Base-by-base conservation (phyloP, 2,329 filamentous ascomycete species). In the Ophiostoma novo-ulmi region DNA sequence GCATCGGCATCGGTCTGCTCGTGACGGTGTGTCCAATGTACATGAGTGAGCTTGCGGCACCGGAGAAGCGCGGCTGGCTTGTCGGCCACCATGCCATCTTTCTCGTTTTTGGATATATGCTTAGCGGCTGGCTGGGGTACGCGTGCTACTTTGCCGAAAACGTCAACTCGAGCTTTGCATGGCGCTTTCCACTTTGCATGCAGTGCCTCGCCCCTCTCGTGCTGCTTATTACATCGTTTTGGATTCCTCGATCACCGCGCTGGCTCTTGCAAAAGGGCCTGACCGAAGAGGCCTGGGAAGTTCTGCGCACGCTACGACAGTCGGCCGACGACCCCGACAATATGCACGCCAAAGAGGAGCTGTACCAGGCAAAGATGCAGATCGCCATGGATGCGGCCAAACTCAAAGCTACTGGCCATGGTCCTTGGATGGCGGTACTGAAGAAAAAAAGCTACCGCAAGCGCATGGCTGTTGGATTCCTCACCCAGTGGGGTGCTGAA, bases 401-500 rank as follows among this genome's bases (percentile, higher is more conserved):
- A 73, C 77, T 84, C 35, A 76, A 79, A 38, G 75, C 75, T 0
- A 78, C 80, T 8, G 80, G 80, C 0, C 76, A 78, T n/a, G 80
- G 75, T 0, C 79, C 80, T 0, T 84, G 82, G 81, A 80, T 75
- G 52, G 82, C 82, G 0, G 78, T 83, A 0, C n/a, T 82, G 31
- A 80, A 79, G 58, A 74, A 84, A 82, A 80, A 79, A 71, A 82
- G 81, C 10, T 84, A 84, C 72, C 78, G 83, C 22, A 85, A 83
- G 77, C 78, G 84, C 0, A 83, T 85, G 82, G 78, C 80, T 1
- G 83, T 85, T 61, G 83, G 82, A 0, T 85, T 85, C 72, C 76
- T 85, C 48, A 85, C 82, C 0, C 83, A 85, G 73, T 85, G 82
- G 82, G 83, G 83, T 31, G 82, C 83, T 1, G 82, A 85, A 69